These are phyloP conservation scores for Fragosphaeria purpurea DNA, from an alignment of 2,329 filamentous ascomycete species.

Conservation along the genomic window DNA sequence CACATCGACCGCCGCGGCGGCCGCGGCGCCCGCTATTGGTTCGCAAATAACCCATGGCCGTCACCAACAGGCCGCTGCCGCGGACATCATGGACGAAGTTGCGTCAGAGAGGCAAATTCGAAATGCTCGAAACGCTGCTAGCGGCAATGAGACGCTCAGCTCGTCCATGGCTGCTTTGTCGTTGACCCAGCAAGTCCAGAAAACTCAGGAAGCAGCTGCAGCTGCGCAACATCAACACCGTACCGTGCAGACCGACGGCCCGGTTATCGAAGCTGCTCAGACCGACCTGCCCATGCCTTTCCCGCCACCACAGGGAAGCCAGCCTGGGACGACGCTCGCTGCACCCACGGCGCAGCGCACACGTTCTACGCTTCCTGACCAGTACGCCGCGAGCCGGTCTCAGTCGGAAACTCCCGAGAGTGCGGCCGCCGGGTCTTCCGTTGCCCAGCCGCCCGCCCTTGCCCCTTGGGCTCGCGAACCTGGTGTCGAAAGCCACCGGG, in stretches of 20 bases:
- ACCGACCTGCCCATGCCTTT: conserved; percentile 67
- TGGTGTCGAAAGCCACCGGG: conserved; percentile 59
- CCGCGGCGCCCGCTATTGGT: neutral
- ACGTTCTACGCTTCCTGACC: conserved; percentile 73
- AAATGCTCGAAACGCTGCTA: neutral
- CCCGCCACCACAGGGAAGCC: conserved; percentile 55
- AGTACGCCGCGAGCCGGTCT: conserved; percentile 50
- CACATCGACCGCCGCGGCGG: neutral
- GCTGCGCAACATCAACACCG: conserved; percentile 46
- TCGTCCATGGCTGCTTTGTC: conserved; percentile 39
- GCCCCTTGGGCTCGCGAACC: conserved; percentile 93
- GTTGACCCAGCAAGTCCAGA: conserved; percentile 75
- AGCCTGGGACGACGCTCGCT: conserved; percentile 64
- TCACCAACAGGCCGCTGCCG: conserved; percentile 4
- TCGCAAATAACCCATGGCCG: no score
- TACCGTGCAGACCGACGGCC: conserved; percentile 24
- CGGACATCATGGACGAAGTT: conserved; percentile 8
- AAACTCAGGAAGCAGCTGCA: conserved; percentile 48
- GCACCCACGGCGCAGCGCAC: conserved; percentile 82
- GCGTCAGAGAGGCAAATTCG: conserved; percentile 5
- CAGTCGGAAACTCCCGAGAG: conserved; percentile 66
- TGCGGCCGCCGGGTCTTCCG: conserved; percentile 20
- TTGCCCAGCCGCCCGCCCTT: conserved; percentile 52
- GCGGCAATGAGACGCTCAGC: conserved; percentile 21
- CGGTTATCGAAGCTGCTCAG: conserved; percentile 30